Evolutionary conservation across 768 basidiomycete species (phyloP), one percentile per base, ranked within the genome.

Genomic region (Trichaptum fuscoviolaceum): DNA sequence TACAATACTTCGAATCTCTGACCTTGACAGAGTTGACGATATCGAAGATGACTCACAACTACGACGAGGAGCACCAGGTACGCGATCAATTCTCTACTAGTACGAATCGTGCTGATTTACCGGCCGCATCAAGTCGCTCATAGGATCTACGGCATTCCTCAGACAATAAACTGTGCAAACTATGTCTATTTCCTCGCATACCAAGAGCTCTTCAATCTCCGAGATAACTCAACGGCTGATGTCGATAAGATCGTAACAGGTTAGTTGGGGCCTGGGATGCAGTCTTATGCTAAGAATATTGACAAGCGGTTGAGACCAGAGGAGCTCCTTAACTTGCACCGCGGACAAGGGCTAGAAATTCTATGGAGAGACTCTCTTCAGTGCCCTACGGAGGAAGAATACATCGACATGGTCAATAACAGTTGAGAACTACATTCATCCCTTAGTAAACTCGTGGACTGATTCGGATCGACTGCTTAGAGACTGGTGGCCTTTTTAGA

Each of bases 141-240:
- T 79, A 93, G 93, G 79, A 96, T 99, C 70, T 99, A 96, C 71
- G 96, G 96, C 1, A 79, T 97, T 2, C 94, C 96, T 0, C 96
- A 98, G 74, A 97, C 96, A 0, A 95, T 99, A 79, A 99, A 99
- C 75, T 88, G 91, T 0, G 96, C 96, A 0, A 98, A 97, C 73
- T 99, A 98, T 70, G 94, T 95, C 30, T 98, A 96, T 74, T 99
- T 99, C 73, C 85, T 94, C 58, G 96, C 96, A 0, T 95, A 90
- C 74, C 85, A 94, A 70, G 92, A 96, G 69, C 24, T 35, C 0
- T 3, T 20, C n/a, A 25, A 6, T 36, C 1, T 26, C 58, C 62
- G 42, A 52, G 42, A 52, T 20, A 52, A 12, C 42, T 52, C 42
- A 12, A 52, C 42, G 20, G 42, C 20, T 52, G 42, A 52, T 12